These are phyloP conservation scores for Lycium barbarum DNA, from an alignment of 257 asterid genomes.

Conservation along the genomic window DNA sequence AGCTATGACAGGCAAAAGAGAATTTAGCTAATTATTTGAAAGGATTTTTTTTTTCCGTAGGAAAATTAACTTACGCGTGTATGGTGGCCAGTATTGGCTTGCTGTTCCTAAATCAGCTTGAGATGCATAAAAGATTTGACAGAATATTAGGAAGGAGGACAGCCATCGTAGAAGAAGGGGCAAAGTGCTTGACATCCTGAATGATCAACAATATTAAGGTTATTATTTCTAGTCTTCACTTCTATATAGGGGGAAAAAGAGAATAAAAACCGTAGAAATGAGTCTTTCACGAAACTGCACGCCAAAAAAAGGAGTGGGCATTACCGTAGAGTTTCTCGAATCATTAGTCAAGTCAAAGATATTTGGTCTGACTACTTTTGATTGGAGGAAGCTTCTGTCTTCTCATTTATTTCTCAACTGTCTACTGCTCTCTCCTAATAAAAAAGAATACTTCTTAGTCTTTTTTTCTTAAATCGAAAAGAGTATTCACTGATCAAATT, in stretches of 20 bases:
- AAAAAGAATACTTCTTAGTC: no score
- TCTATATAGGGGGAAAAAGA: background rate
- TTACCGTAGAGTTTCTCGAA: background rate
- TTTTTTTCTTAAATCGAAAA: no score
- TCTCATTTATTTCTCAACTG: conserved; percentile 10
- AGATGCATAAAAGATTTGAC: conserved; percentile 27
- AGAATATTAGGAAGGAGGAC: conserved; percentile 35
- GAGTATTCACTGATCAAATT: no score
- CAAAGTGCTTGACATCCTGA: conserved; percentile 5
- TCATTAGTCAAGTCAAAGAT: conserved; percentile 8
- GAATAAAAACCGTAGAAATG: background rate
- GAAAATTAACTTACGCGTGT: conserved; percentile 61
- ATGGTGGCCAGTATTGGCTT: conserved; percentile 65
- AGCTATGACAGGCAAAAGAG: background rate
- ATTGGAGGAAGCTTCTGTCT: conserved; percentile 17
- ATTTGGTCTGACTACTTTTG: conserved; percentile 19
- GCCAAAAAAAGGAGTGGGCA: background rate
- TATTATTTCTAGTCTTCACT: background rate
- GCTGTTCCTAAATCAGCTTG: conserved; percentile 79
- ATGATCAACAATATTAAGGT: background rate
- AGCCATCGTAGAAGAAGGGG: conserved; percentile 40
- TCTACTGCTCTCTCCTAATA: no score
- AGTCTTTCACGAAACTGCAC: background rate
- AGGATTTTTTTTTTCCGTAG: background rate
- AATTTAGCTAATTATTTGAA: background rate